Conservation (phyloP, 148 eudicot species). For the Arctostaphylos glauca region DNA sequence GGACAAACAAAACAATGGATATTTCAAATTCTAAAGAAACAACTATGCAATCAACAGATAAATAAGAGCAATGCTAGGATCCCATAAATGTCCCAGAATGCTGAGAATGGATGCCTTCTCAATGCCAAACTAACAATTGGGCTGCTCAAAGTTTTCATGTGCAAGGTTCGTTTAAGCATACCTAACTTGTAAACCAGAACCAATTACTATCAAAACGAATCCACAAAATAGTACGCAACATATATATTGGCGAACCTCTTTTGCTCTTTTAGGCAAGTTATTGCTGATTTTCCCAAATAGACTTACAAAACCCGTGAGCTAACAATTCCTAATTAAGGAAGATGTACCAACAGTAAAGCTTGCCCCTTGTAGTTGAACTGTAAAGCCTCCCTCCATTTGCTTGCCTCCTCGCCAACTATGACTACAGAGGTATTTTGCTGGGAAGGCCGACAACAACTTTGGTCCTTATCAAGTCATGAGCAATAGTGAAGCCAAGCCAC, state of each 20-base stretch:
- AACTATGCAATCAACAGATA: neutral
- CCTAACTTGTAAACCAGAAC: neutral
- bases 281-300: neutral
- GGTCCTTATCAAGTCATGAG: neutral
- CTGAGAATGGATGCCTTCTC: neutral
- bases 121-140: neutral
- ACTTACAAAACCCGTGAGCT: neutral
- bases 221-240: neutral
- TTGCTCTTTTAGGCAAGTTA: neutral
- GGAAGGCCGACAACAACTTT: neutral
- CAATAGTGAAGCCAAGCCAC: neutral
- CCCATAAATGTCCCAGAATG: too few species aligned
- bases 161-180: neutral
- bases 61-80: too few species aligned
- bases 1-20: neutral
- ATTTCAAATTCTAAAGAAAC: neutral
- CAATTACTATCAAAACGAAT: neutral
- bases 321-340: neutral
- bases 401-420: neutral
- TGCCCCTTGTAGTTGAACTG: neutral
- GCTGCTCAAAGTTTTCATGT: neutral
- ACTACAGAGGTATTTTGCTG: neutral
- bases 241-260: neutral
- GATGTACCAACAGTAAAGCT: neutral
- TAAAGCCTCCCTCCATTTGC: neutral